A percentile compares a stretch with the other conserved stretches of the same genome.
These are phyloP conservation scores for Lasiodiplodia theobromae DNA, from an alignment of 2,329 filamentous ascomycete species.

Conservation along the genomic window DNA sequence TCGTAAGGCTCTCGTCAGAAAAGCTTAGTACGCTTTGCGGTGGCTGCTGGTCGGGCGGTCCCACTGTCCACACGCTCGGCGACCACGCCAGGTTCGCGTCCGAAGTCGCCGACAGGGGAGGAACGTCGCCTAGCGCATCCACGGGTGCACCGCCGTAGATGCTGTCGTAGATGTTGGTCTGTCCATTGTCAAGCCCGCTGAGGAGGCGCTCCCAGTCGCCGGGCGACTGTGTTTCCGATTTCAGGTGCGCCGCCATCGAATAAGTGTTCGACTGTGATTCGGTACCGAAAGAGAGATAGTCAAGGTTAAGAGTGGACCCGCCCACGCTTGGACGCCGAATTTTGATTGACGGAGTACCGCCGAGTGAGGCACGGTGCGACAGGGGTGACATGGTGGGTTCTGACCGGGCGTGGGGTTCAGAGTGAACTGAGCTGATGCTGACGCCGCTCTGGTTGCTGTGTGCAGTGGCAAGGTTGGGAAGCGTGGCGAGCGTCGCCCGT, in stretches of 20 bases:
- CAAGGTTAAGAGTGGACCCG: constrained; percentile 50
- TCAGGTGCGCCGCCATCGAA: constrained; percentile 39
- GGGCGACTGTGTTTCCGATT: constrained; percentile 59
- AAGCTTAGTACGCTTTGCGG: constrained; percentile 66
- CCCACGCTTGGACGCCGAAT: constrained; percentile 41
- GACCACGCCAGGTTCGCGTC: constrained; percentile 46
- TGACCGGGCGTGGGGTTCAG: constrained; percentile 55
- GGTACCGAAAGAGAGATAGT: constrained; percentile 56
- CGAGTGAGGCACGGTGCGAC: constrained; percentile 44
- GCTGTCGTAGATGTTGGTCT: constrained; percentile 83
- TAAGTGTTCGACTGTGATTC: constrained; percentile 44
- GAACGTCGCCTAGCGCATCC: constrained; percentile 45
- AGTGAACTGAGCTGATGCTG: constrained; percentile 57
- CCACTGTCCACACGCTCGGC: constrained; percentile 46
- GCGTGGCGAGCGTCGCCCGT: constrained; percentile 53
- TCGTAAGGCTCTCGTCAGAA: constrained; percentile 66
- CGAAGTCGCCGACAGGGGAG: constrained; percentile 39
- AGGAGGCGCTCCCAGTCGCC: constrained; percentile 85
- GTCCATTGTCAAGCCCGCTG: constrained; percentile 78
- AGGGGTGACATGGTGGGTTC: constrained; percentile 56
- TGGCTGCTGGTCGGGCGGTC: constrained; percentile 37
- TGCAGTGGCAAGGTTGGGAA: constrained; percentile 51
- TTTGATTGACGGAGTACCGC: constrained; percentile 45
- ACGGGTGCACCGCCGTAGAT: constrained; percentile 73
- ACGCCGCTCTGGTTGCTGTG: constrained; percentile 54